phyloP scores from a whole-genome alignment of 805 yeast genomes.

The Metschnikowia sp. region DNA sequence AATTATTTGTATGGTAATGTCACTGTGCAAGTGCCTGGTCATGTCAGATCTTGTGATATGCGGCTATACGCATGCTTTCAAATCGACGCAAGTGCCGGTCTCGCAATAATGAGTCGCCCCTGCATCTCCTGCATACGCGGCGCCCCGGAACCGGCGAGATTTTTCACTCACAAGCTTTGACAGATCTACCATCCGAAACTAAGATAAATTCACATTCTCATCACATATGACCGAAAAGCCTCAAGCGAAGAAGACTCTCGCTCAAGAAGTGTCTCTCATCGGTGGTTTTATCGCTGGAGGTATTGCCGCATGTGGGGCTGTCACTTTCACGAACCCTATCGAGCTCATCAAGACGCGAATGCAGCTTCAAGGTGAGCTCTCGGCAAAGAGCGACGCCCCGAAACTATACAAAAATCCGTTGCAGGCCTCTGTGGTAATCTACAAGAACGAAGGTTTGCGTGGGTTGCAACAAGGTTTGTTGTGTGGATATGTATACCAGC shows the following conservation, averaged over 20 bases:
- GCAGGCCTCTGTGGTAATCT: constrained; percentile 76
- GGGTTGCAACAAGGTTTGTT: constrained; percentile 88
- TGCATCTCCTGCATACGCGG: not conserved
- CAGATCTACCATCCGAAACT: not conserved
- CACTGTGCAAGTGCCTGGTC: too few relatives aligned
- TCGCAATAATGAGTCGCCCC: not conserved
- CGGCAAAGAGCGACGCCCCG: constrained; percentile 48
- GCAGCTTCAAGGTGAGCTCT: constrained; percentile 94
- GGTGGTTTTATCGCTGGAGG: constrained; percentile 90
- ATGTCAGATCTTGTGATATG: too few relatives aligned
- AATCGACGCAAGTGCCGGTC: too few relatives aligned
- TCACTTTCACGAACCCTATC: constrained; percentile 92
- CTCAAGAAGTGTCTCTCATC: constrained; percentile 47
- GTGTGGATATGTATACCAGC: constrained; percentile 87
- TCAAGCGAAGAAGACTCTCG: constrained; percentile 5
- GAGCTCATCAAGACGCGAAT: constrained; percentile 92
- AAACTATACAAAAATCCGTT: constrained; percentile 72
- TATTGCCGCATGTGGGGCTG: constrained; percentile 94
- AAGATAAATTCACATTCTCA: not conserved
- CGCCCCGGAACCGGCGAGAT: constrained; percentile 4
- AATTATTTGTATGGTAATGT: too few relatives aligned
- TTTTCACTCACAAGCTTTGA: not conserved
- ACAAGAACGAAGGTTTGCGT: constrained; percentile 75
- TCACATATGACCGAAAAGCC: constrained; percentile 4
- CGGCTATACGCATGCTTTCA: too few relatives aligned